Percentiles rank a stretch among this genome's conserved stretches.
Evolutionary conservation across 2,329 filamentous ascomycete species (phyloP).

Genomic region (Podosphaera fusca): DNA sequence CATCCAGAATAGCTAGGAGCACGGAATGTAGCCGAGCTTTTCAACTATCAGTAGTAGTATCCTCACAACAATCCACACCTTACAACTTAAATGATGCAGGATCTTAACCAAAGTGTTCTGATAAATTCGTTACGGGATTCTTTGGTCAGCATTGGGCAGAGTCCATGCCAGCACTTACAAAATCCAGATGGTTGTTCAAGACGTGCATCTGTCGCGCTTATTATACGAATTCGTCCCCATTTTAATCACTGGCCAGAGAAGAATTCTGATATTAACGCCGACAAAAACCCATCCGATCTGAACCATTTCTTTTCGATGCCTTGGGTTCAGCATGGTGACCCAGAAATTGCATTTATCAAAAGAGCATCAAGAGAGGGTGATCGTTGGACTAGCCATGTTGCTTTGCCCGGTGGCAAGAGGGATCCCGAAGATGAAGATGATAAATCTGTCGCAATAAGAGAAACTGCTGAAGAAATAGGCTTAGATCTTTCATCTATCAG

Average conservation of each 20-base stretch:
- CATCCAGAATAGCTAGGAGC: no score
- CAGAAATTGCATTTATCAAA: slow-evolving; percentile 51
- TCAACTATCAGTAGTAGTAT: no score
- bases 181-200: slow-evolving; percentile 16
- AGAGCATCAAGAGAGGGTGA: slow-evolving; percentile 39
- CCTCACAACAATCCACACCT: no score
- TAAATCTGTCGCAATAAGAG: slow-evolving; percentile 35
- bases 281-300: slow-evolving; percentile 18
- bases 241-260: slow-evolving; percentile 27
- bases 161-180: slow-evolving; percentile 23
- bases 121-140: slow-evolving; percentile 11
- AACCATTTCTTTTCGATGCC: slow-evolving; percentile 36
- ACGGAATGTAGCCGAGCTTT: no score
- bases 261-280: slow-evolving; percentile 4
- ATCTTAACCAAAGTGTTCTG: slow-evolving; percentile 6
- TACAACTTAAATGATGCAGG: not conserved
- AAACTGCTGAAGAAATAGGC: slow-evolving; percentile 44
- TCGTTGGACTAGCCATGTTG: slow-evolving; percentile 46
- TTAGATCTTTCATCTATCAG: slow-evolving; percentile 28
- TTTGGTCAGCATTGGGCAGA: slow-evolving; percentile 17
- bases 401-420: slow-evolving; percentile 41
- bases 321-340: slow-evolving; percentile 42
- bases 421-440: slow-evolving; percentile 42
- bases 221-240: slow-evolving; percentile 36
- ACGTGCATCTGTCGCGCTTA: slow-evolving; percentile 31